phyloP scores from a whole-genome alignment of 345 rosid genomes.

The Acer yangbiense region DNA sequence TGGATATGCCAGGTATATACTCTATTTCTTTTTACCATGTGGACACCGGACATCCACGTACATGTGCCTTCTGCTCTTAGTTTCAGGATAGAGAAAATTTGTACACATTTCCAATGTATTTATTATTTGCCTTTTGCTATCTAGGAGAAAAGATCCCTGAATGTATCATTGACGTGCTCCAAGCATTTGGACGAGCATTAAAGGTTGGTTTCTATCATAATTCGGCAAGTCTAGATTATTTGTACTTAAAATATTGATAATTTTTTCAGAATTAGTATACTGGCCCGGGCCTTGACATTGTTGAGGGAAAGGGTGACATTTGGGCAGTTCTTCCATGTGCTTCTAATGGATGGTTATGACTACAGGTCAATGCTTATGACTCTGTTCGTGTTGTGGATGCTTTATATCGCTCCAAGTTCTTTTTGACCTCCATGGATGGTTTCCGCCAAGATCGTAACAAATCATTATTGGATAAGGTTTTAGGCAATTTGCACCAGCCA shows the following conservation, averaged over 20 bases:
- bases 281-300: background rate
- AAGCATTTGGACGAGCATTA: constrained; percentile 73
- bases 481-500: constrained; percentile 24
- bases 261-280: background rate
- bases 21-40: background rate
- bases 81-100: constrained; percentile 1
- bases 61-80: background rate
- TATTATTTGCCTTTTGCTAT: constrained; percentile 29
- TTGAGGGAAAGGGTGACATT: background rate
- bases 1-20: constrained; percentile 45
- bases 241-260: background rate
- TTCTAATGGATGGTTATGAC: constrained; percentile 10
- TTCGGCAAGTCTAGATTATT: constrained; percentile 1
- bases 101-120: constrained; percentile 12
- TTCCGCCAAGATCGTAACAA: constrained; percentile 34
- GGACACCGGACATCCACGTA: background rate
- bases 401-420: constrained; percentile 78
- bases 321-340: background rate
- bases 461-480: constrained; percentile 34
- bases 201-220: constrained; percentile 55
- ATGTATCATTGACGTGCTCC: constrained; percentile 66
- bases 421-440: constrained; percentile 46
- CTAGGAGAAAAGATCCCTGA: constrained; percentile 52
- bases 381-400: constrained; percentile 73
- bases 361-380: constrained; percentile 77